These are phyloP conservation scores for Aspergillus jensenii DNA, from an alignment of 2,329 filamentous ascomycete species.

Conservation along the genomic window DNA sequence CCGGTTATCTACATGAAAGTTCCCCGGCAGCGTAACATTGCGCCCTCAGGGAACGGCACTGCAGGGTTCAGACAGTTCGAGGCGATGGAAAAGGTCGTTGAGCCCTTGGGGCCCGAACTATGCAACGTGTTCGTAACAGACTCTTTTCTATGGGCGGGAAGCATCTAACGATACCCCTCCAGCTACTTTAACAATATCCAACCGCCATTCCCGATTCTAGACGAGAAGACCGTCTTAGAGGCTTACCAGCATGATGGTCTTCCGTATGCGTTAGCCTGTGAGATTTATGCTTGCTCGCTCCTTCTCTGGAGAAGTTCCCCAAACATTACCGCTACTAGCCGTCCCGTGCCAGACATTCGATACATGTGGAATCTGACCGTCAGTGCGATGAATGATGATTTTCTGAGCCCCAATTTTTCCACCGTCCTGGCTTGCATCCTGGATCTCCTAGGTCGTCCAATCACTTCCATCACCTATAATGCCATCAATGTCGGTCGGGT, in stretches of 20 bases:
- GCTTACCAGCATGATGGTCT: conserved; percentile 8
- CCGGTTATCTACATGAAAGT: conserved; percentile 8
- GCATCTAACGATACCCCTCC: not conserved
- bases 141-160: not conserved
- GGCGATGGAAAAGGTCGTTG: conserved; percentile 7
- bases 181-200: conserved; percentile 8
- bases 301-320: conserved; percentile 5
- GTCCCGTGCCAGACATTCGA: conserved; percentile 2
- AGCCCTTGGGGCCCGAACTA: conserved; percentile 4
- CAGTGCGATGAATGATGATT: conserved; percentile 11
- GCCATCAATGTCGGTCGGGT: conserved; percentile 8
- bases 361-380: conserved; percentile 11
- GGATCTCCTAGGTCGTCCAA: conserved; percentile 5
- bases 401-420: conserved; percentile 8
- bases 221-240: conserved; percentile 2
- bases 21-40: conserved; percentile 1
- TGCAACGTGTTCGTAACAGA: not conserved
- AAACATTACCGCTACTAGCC: not conserved
- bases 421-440: conserved; percentile 5
- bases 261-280: conserved; percentile 3
- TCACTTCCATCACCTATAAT: conserved; percentile 9
- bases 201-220: conserved; percentile 8
- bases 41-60: conserved; percentile 5
- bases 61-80: conserved; percentile 6
- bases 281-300: conserved; percentile 6